Base-by-base conservation (phyloP, 2,329 filamentous ascomycete species). In the Colletotrichum brevisporum region DNA sequence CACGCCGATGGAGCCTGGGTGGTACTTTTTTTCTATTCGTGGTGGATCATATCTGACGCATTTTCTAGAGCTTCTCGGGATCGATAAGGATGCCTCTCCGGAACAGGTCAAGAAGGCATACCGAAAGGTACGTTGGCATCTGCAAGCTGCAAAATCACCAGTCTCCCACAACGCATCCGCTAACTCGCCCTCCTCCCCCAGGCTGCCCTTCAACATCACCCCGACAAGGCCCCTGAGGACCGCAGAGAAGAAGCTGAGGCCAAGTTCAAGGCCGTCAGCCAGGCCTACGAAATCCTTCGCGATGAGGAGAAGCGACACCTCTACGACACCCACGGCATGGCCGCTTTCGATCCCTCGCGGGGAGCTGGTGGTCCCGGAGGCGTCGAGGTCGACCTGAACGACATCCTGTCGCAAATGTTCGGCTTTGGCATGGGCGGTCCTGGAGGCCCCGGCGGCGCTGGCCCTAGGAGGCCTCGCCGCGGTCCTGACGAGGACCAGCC, bases 281-380 rank as follows among this genome's bases (percentile, higher is more conserved):
- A 97, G 83, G 96, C 96, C 75, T 99, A 99, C 85, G 96, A 99
- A 79, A 98, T 99, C 78, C 94, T 99, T 64, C 92, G 90, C 83
- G 95, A 99, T 86, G 95, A 98, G 72, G 90, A 98, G 71, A 98
- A 97, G 81, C 92, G 96, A 76, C 88, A 93, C 65, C 83, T 97
- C 71, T 99, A 99, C 84, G 96, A 99, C 78, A 91, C 90, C 71
- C 94, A 97, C 78, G 96, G 96, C 83, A 98, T 98, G 95, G 89
- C 93, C 51, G 96, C 95, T 68, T 98, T 99, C 78, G 94, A 98
- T 78, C 89, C 92, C 58, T 90, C 89, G 45, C 85, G 90, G 63
- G 88, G 89, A 67, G 66, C 53, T 51, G 91, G 91, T 61, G 86
- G 85, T 48, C 85, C 85, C 77, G 90, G 89, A 24, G 91, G 90